phyloP scores from a whole-genome alignment of 441 rosid species.

The Gossypium schwendimanii region DNA sequence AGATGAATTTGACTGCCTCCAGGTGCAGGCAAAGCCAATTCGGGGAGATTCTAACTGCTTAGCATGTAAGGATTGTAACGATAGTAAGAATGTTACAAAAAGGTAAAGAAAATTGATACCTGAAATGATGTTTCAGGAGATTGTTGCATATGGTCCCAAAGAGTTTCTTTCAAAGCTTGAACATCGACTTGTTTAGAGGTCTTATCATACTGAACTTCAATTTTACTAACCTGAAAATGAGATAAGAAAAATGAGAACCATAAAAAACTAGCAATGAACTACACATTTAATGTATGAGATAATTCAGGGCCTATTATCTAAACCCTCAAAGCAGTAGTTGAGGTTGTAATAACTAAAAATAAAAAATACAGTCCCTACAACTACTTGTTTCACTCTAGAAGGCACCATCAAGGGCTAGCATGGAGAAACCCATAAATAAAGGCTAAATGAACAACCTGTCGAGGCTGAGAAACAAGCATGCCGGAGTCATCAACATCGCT shows the following conservation, averaged over 20 bases:
- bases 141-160: constrained; percentile 65
- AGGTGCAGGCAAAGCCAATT: not conserved
- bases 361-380: not conserved
- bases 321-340: not conserved
- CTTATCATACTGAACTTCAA: constrained; percentile 76
- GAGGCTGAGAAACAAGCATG: constrained; percentile 76
- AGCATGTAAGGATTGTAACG: not conserved
- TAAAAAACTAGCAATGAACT: not conserved
- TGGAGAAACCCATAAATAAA: constrained; percentile 6
- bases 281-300: not conserved
- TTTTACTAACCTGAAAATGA: constrained; percentile 58
- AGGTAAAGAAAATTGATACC: not conserved
- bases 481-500: constrained; percentile 56
- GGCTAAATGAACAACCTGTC: constrained; percentile 48
- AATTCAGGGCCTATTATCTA: not conserved
- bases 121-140: constrained; percentile 35
- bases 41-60: not conserved
- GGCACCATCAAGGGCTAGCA: not conserved
- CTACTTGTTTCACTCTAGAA: not conserved
- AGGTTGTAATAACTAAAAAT: not conserved
- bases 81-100: not conserved
- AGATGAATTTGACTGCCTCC: not conserved
- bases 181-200: constrained; percentile 90
- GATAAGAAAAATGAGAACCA: not conserved
- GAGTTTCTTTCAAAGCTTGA: constrained; percentile 68